Evolutionary conservation across 148 eudicot species (phyloP).

Genomic region (Rhododendron vialii): DNA sequence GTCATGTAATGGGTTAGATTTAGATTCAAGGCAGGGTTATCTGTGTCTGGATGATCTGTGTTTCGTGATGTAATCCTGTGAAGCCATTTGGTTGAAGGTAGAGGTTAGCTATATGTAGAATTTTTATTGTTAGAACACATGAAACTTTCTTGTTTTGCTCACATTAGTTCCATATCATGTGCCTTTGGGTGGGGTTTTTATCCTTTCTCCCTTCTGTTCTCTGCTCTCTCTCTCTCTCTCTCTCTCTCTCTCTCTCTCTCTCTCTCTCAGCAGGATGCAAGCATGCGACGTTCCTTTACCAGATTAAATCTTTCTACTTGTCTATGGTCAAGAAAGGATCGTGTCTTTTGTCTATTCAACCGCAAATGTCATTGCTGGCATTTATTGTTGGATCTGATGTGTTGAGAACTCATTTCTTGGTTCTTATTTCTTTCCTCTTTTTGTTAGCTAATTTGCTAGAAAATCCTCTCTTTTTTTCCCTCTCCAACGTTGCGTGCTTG

Average conservation of each 20-base stretch:
- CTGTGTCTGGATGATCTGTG: neutral
- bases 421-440: neutral
- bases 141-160: neutral
- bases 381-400: neutral
- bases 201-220: neutral
- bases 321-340: neutral
- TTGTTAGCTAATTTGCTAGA: neutral
- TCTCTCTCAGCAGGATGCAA: neutral
- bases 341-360: neutral
- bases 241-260: neutral
- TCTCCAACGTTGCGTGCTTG: neutral
- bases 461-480: no score
- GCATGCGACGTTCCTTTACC: no score
- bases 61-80: slow-evolving; percentile 4
- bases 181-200: neutral
- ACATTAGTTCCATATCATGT: neutral
- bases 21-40: neutral
- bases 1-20: neutral
- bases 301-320: neutral
- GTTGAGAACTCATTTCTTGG: neutral
- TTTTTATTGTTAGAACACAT: neutral
- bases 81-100: neutral
- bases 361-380: neutral
- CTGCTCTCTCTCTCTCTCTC: neutral
- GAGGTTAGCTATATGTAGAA: neutral